Evolutionary conservation across 139 green algal species (phyloP).

Genomic region (Astrephomene gubernaculifera): DNA sequence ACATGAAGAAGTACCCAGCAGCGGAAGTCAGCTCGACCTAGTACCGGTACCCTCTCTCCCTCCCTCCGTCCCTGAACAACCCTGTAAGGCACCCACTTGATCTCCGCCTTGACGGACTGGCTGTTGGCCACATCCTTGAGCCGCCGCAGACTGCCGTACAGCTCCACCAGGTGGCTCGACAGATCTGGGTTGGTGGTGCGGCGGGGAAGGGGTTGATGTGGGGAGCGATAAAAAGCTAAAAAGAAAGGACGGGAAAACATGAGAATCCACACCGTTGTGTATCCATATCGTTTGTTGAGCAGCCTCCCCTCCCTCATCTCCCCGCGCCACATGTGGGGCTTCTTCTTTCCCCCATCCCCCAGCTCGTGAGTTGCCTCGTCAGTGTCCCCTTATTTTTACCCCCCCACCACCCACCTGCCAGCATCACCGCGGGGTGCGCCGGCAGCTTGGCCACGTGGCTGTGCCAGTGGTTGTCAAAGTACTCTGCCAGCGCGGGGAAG

Average conservation of each 20-base stretch:
- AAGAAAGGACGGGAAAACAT: too few relatives aligned
- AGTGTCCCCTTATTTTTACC: too few relatives aligned
- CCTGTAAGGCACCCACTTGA: slow-evolving; percentile 25
- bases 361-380: too few relatives aligned
- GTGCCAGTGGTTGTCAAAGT: slow-evolving; percentile 50
- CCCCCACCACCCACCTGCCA: not conserved
- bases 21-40: not conserved
- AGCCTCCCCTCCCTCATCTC: too few relatives aligned
- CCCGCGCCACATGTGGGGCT: too few relatives aligned
- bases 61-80: not conserved
- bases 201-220: too few relatives aligned
- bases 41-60: not conserved
- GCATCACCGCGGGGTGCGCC: not conserved
- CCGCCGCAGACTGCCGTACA: not conserved
- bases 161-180: not conserved
- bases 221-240: too few relatives aligned
- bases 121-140: not conserved
- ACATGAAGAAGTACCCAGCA: too few relatives aligned
- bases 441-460: slow-evolving; percentile 38
- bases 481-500: slow-evolving; percentile 47
- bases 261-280: too few relatives aligned
- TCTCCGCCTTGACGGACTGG: not conserved
- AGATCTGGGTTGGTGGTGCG: not conserved
- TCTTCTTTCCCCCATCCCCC: too few relatives aligned
- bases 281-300: too few relatives aligned